phyloP scores from a whole-genome alignment of 164 flowering plant genomes.

The Magnolia officinalis region DNA sequence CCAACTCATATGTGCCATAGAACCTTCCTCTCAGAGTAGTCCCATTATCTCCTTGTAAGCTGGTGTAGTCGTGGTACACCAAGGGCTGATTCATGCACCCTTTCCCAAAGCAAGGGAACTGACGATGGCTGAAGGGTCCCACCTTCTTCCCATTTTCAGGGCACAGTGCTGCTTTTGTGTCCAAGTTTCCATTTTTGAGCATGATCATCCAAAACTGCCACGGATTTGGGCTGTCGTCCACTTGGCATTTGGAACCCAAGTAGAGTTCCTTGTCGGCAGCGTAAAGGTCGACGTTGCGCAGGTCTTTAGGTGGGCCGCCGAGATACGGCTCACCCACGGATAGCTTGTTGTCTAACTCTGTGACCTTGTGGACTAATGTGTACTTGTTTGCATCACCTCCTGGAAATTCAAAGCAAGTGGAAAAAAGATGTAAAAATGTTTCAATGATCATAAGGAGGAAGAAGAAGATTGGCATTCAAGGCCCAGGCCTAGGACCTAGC shows the following conservation, averaged over 20 bases:
- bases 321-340: conserved; percentile 41
- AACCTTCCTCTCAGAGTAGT: conserved; percentile 47
- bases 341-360: conserved; percentile 51
- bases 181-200: conserved; percentile 75
- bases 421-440: too few species aligned
- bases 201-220: conserved; percentile 85
- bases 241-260: conserved; percentile 52
- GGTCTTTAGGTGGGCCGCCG: conserved; percentile 25
- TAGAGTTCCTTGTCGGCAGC: conserved; percentile 59
- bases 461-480: too few species aligned
- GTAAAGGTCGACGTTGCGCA: conserved; percentile 37
- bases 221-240: conserved; percentile 41
- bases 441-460: neutral
- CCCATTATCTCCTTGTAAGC: conserved; percentile 23
- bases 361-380: conserved; percentile 41
- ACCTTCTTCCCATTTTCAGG: conserved; percentile 52
- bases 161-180: conserved; percentile 45
- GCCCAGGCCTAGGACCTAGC: too few species aligned
- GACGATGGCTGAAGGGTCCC: conserved; percentile 35
- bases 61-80: conserved; percentile 49
- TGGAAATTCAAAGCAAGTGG: too few species aligned
- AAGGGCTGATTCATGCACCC: conserved; percentile 79
- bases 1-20: conserved; percentile 61
- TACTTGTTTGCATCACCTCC: neutral
- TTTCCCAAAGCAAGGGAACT: conserved; percentile 64